Evolutionary conservation across 805 yeast genomes (phyloP).

Genomic region (Metschnikowia colocasiae): DNA sequence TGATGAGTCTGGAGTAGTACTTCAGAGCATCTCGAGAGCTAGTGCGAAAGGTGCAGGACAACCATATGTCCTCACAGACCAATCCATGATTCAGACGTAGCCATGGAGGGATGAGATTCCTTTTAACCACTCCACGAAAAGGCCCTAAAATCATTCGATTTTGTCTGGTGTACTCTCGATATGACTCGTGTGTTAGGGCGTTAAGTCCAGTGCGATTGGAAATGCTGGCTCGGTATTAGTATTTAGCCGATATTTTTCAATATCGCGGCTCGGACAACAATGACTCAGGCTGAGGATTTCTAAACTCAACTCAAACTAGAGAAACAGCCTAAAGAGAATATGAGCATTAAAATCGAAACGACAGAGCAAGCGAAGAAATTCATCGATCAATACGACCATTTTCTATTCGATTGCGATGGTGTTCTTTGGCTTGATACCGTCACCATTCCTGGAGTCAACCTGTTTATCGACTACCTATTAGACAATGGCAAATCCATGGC

Average conservation of each 20-base stretch:
- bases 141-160: neutral
- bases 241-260: neutral
- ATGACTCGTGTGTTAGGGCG: neutral
- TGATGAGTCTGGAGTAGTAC: neutral
- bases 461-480: conserved; percentile 24
- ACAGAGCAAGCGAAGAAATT: conserved; percentile 20
- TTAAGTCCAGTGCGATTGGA: neutral
- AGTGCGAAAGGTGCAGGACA: conserved; percentile 3
- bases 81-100: neutral
- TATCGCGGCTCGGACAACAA: neutral
- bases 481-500: conserved; percentile 25
- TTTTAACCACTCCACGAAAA: neutral
- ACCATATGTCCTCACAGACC: neutral
- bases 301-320: neutral
- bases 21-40: neutral
- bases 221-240: neutral
- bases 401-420: conserved; percentile 42
- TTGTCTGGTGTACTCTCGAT: neutral
- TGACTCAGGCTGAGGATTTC: neutral
- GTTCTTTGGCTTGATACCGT: conserved; percentile 39
- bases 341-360: conserved; percentile 4
- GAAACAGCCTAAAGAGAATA: neutral
- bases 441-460: conserved; percentile 32
- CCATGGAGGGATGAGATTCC: neutral
- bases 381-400: conserved; percentile 32